These are phyloP conservation scores for Paecilomyces niveus DNA, from an alignment of 2,329 filamentous ascomycete species.

Conservation along the genomic window DNA sequence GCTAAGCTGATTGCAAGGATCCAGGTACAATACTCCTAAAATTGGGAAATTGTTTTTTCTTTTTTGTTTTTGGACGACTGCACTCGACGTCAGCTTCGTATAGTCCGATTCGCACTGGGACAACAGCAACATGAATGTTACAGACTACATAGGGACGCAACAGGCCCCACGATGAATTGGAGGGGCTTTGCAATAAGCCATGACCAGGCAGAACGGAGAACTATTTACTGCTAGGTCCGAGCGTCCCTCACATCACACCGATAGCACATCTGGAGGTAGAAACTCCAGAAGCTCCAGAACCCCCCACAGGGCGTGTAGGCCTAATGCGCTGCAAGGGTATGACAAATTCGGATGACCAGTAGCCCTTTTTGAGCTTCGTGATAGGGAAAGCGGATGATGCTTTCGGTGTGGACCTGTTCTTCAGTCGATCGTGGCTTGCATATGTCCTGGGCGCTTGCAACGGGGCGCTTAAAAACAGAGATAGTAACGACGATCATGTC, in stretches of 20 bases:
- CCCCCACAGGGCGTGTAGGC: background rate
- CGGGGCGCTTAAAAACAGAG: background rate
- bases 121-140: background rate
- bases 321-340: background rate
- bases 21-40: background rate
- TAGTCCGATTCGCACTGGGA: background rate
- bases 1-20: background rate
- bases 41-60: background rate
- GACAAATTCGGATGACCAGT: background rate
- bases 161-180: background rate
- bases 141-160: background rate
- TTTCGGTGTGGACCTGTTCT: background rate
- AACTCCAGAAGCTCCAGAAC: background rate
- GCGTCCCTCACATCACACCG: background rate
- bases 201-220: background rate
- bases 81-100: background rate
- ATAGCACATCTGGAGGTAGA: background rate
- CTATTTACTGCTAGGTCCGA: background rate
- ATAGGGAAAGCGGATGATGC: background rate
- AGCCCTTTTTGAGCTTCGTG: background rate
- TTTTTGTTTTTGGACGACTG: background rate
- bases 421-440: background rate
- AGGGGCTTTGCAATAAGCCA: background rate
- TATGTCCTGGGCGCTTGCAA: background rate
- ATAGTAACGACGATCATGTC: background rate